Conservation (phyloP, 2,329 filamentous ascomycete species). For the Coccinonectria pachysandricola region DNA sequence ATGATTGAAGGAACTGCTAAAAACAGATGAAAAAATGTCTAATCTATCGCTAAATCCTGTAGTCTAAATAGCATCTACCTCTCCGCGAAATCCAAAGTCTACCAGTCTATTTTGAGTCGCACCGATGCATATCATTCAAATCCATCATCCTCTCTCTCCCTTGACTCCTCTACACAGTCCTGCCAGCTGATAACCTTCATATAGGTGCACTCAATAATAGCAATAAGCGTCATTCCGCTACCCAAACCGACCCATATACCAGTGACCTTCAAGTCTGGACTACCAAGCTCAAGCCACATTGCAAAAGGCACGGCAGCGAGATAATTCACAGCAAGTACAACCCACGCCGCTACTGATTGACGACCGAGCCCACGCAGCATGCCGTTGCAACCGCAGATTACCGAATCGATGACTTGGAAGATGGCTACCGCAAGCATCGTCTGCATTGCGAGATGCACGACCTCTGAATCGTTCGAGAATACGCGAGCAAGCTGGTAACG, state of each 20-base stretch:
- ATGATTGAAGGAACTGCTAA: no score
- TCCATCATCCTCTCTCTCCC: neutral
- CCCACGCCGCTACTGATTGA: constrained; percentile 8
- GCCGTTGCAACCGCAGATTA: constrained; percentile 9
- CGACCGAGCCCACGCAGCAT: constrained; percentile 7
- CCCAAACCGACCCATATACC: constrained; percentile 11
- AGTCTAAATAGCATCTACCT: no score
- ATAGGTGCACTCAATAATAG: neutral
- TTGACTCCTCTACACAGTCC: neutral
- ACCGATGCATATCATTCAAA: no score
- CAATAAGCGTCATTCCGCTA: neutral
- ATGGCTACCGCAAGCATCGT: constrained; percentile 5
- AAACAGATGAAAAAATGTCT: no score
- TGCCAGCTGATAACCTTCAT: neutral
- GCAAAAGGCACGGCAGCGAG: constrained; percentile 8
- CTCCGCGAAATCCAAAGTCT: no score
- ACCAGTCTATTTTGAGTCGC: no score
- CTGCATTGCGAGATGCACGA: constrained; percentile 2
- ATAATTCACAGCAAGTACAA: constrained; percentile 10
- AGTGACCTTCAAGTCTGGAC: constrained; percentile 2
- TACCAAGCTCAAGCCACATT: constrained; percentile 6
- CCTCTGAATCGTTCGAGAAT: constrained; percentile 5
- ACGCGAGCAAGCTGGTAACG: constrained; percentile 5
- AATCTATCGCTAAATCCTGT: no score
- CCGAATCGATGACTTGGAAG: constrained; percentile 6